Evolutionary conservation across 768 basidiomycete genomes (phyloP), one percentile per base, ranked within the genome.

Genomic region (Lentinula sp.): DNA sequence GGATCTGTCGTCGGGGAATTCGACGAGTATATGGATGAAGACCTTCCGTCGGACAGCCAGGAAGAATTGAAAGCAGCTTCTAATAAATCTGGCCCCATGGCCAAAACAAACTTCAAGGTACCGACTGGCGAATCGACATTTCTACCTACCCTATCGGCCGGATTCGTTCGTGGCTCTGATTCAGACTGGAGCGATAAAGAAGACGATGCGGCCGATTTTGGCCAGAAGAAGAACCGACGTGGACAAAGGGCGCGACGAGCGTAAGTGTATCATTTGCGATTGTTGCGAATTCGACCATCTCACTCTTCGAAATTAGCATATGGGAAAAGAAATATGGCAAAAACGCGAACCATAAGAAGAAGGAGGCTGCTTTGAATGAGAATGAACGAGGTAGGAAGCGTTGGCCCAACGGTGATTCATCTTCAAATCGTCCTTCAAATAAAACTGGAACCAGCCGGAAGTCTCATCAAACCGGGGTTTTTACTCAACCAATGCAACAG

Each of bases 291-390:
- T 2, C 8, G 57, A 64, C n/a, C 23, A 28, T 57, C 53, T 60
- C 28, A 53, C 53, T 59, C 45, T 41, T 39, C 43, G n/a, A 49
- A 43, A 55, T 45, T 67, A 98, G 95, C 2, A 97, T 98, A 65
- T 98, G 96, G 95, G 96, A 98, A 75, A 95, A 94, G 76, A 98
- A 95, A 73, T 98, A 85, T 67, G 96, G 96, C 52, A 83, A 79
- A 62, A 85, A 87, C 63, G 95, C 96, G 23, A 97, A 96, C 70
- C 96, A 98, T 72, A 82, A 95, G 74, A 89, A 90, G 73, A 88
- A 85, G 65, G 79, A 81, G 68, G 72, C 70, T 0, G 70, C 69
- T 50, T 63, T 66, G 43, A 46, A 43, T 16, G 57, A 59, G 28
- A 43, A 7, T 18, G 62, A 54, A 12, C 50, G 50, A 13, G 62